Evolutionary conservation across 306 rosid genomes (phyloP).

Genomic region (Glycine latifolia): DNA sequence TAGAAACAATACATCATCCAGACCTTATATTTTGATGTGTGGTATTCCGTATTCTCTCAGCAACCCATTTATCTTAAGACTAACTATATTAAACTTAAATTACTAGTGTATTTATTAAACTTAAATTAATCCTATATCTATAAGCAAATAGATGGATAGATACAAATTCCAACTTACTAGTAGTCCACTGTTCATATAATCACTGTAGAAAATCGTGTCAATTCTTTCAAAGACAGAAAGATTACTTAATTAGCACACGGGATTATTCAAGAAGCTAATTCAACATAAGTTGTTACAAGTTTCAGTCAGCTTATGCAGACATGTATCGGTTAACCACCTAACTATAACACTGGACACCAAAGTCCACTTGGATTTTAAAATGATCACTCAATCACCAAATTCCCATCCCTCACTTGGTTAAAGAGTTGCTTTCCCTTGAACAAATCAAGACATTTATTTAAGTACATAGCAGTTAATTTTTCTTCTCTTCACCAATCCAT

Average conservation of each 20-base stretch:
- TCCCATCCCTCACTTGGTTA: conserved; percentile 10
- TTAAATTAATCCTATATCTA: background rate
- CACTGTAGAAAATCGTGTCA: background rate
- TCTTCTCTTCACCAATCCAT: conserved; percentile 21
- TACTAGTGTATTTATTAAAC: background rate
- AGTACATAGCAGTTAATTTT: background rate
- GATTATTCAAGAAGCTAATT: background rate
- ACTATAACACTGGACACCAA: background rate
- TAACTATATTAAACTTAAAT: background rate
- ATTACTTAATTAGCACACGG: background rate
- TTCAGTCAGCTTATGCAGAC: background rate
- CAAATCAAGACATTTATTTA: background rate
- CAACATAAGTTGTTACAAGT: conserved; percentile 4
- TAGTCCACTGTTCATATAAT: background rate
- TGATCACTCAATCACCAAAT: conserved; percentile 20
- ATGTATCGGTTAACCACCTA: background rate
- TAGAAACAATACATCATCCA: background rate
- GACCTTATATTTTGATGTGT: background rate
- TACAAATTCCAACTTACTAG: background rate
- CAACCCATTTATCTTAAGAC: too few species aligned
- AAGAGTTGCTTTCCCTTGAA: conserved; percentile 2
- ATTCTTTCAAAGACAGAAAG: background rate
- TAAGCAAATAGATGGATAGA: background rate
- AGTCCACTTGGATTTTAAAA: background rate
- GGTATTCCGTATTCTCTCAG: background rate